phyloP scores from a whole-genome alignment of 768 basidiomycete species.

The Russula foetens region DNA sequence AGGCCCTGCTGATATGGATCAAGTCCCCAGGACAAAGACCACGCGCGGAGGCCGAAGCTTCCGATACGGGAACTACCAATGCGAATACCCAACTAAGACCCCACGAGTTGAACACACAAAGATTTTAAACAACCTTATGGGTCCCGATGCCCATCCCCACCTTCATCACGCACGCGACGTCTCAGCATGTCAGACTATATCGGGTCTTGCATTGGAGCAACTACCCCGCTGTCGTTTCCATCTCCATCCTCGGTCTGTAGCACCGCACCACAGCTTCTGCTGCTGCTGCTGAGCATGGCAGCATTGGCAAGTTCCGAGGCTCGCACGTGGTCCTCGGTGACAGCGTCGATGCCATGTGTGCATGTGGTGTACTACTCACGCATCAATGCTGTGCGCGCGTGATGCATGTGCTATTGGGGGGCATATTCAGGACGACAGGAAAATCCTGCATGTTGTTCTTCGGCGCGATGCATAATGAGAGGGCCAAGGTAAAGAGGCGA shows the following conservation, averaged over 20 bases:
- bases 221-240: background rate
- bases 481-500: too few species aligned
- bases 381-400: too few species aligned
- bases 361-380: constrained; percentile 58
- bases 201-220: constrained; percentile 48
- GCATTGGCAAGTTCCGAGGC: constrained; percentile 49
- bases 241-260: constrained; percentile 33
- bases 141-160: background rate
- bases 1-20: constrained; percentile 53
- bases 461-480: too few species aligned
- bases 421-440: too few species aligned
- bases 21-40: constrained; percentile 62
- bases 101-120: too few species aligned
- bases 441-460: too few species aligned
- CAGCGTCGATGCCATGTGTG: constrained; percentile 74
- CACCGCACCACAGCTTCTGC: constrained; percentile 31
- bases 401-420: too few species aligned
- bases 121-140: background rate
- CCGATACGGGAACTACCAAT: constrained; percentile 67
- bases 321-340: constrained; percentile 39
- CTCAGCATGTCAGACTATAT: constrained; percentile 82
- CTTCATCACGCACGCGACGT: constrained; percentile 53
- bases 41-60: constrained; percentile 49
- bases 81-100: too few species aligned
- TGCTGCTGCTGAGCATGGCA: constrained; percentile 36